phyloP scores from a whole-genome alignment of 1,284 basidiomycete species.

The Porogramme epimiltina region DNA sequence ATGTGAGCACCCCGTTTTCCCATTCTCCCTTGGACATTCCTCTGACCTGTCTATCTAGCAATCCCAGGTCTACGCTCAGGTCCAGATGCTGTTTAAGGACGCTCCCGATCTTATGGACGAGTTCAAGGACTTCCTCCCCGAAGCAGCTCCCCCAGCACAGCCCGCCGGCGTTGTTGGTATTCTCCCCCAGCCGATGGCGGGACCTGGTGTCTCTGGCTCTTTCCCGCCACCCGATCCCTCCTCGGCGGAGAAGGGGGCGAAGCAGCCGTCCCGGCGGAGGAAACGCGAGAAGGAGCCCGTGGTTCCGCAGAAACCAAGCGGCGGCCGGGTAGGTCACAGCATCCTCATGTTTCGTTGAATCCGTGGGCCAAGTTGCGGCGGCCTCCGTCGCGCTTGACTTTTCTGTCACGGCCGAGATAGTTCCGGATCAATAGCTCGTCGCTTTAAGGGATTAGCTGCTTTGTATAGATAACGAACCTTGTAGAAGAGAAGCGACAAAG shows the following conservation, averaged over 20 bases:
- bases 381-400: neutral
- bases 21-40: neutral
- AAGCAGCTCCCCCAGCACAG: constrained; percentile 45
- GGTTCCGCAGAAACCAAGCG: constrained; percentile 33
- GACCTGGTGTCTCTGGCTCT: constrained; percentile 29
- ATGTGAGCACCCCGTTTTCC: constrained; percentile 63
- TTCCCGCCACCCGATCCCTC: constrained; percentile 33
- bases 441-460: no score
- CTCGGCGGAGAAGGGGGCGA: constrained; percentile 47
- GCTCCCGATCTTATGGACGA: constrained; percentile 92
- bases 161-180: constrained; percentile 41
- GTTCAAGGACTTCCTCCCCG: constrained; percentile 96
- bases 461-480: no score
- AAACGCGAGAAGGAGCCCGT: constrained; percentile 68
- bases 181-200: constrained; percentile 43
- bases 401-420: no score
- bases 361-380: no score
- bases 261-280: constrained; percentile 45
- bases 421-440: no score
- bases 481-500: no score
- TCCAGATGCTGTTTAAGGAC: constrained; percentile 90
- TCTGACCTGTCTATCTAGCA: constrained; percentile 26
- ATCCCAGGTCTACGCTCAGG: constrained; percentile 89
- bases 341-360: neutral
- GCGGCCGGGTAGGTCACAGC: constrained; percentile 26